Base-by-base conservation (phyloP, 306 rosid genomes). In the Abrus precatorius region DNA sequence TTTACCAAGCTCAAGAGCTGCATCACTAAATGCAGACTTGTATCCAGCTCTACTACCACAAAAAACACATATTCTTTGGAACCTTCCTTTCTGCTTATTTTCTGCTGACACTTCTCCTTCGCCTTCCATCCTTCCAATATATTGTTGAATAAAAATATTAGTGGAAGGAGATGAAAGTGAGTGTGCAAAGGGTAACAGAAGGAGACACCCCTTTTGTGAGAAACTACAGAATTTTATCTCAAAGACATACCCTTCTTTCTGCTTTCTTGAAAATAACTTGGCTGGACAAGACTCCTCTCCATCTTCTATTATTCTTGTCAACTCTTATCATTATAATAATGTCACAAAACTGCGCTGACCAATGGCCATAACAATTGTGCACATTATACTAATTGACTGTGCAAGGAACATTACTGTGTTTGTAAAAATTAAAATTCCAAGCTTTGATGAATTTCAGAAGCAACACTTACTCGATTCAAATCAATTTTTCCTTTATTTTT, bases 1-100 rank as follows among this genome's bases (percentile, higher is more conserved):
- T 79, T 86, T 79, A 9, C 92, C 92, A 69, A 90, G 94, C 82
- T 86, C 88, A 73, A 86, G 72, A 28, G 94, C 89, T 63, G 92
- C 94, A 76, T 90, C 89, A 59, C 86, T 59, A 34, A 83, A 90
- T 67, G 83, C 63, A 83, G 91, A 73, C 80, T 88, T 90, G 61
- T 79, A 72, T 40, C 94, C 94, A 75, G 78, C 79, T 34, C 88
- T 86, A 45, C 94, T 90, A 2, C 94, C 94, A 83, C 94, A 90
- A 69, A 88, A 90, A 12, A 90, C 94, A 77, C 94, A 90, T 74
- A 90, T 84, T 84, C 88, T 88, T 85, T 64, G 78, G 83, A 90
- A 85, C 48, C 70, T 84, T 77, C 81, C 62, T 78, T 74, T 80
- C 80, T 84, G 85, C 11, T 53, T 57, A 20, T 70, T 84, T 59